Evolutionary conservation across 176 grass and related monocot species (phyloP), one percentile per base, ranked within the genome.

Genomic region (Juncus effusus): DNA sequence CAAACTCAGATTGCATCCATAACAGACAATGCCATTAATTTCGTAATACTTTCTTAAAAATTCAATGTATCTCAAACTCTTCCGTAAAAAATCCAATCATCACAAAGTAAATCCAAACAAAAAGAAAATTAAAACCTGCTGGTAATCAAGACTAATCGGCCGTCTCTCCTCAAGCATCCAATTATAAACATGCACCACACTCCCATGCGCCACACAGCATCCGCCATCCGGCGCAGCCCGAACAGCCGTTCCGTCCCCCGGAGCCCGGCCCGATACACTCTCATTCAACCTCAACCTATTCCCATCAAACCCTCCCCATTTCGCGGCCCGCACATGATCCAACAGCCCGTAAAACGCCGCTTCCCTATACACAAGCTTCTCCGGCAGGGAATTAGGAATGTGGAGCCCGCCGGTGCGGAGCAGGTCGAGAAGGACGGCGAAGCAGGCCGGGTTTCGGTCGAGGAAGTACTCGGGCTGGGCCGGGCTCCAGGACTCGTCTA

Each of bases 361-460:
- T 61, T 96, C 91, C 13, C 91, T 70, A 84, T 79, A 87, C 61
- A 96, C 77, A n/a, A 92, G 85, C 80, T 85, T 85, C 79, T 92
- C 85, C 0, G 88, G 88, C 12, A 97, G 59, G 58, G 85, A 75
- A 36, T 79, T 64, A 5, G 88, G 88, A 39, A 87, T 76, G 72
- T 97, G 85, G 19, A 97, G 85, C 28, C 77, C 82, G 3, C 94
- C 88, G 3, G 94, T 93, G 42, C 94, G 94, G 42, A 99, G 85
- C 44, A 99, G 73, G 76, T 99, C 88, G 5, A 99, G 85, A 15
- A 93, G 83, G 71, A 87, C 82, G 36, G 75, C 82, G 78, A 99
- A 99, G 76, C 94, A 99, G 12, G 85, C 75, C 36, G 88, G 88
- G 72, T 87, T 99, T 52, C 94, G 88, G 83, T 99, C 94, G 63